Evolutionary conservation across 2,329 filamentous ascomycete genomes (phyloP).

Genomic region (Calonectria ilicicola): DNA sequence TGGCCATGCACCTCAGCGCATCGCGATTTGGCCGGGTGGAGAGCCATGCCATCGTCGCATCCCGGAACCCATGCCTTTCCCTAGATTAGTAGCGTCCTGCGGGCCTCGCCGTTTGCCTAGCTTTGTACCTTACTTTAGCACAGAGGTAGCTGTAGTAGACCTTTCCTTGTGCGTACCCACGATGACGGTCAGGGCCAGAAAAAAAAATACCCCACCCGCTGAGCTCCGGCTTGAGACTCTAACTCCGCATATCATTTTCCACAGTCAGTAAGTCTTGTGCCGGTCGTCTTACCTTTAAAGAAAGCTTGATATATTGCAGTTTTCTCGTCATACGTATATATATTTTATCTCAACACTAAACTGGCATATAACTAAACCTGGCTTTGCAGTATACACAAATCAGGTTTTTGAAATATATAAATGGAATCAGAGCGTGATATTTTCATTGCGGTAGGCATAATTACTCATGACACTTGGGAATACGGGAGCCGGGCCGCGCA

Average conservation of each 20-base stretch:
- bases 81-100: background rate
- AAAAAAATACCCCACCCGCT: background rate
- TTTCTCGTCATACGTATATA: background rate
- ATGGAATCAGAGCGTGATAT: background rate
- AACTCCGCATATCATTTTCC: background rate
- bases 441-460: background rate
- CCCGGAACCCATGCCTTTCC: background rate
- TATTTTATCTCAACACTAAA: background rate
- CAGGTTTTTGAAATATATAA: no score
- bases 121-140: conserved; percentile 17
- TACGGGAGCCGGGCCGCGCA: background rate
- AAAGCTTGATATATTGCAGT: background rate
- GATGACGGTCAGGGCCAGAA: background rate
- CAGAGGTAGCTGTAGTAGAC: background rate
- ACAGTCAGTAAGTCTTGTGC: background rate
- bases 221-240: background rate
- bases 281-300: background rate
- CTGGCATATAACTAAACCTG: background rate
- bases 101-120: background rate
- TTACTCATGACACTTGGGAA: background rate
- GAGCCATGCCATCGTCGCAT: background rate
- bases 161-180: background rate
- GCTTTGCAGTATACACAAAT: no score
- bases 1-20: conserved; percentile 16
- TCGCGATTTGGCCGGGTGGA: conserved; percentile 14